Conservation (phyloP, 2,329 filamentous ascomycete species). For the Scopulariopsis brevicaulis region DNA sequence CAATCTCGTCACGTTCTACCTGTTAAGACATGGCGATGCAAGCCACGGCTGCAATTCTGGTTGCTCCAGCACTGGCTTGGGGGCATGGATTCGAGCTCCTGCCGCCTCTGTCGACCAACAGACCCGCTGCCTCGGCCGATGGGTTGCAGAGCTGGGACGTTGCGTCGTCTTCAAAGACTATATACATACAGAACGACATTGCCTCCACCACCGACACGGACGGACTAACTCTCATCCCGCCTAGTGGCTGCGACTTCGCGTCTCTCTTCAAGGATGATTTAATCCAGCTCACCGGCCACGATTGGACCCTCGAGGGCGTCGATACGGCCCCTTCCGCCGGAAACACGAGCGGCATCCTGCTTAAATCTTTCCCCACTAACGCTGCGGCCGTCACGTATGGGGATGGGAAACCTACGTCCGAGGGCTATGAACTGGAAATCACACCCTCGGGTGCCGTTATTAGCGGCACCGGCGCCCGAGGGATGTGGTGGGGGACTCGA, state of each 20-base stretch:
- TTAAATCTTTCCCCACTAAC: slow-evolving; percentile 19
- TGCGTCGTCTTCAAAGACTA: slow-evolving; percentile 10
- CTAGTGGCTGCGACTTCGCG: slow-evolving; percentile 35
- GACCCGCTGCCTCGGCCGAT: not conserved
- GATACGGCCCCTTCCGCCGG: slow-evolving; percentile 15
- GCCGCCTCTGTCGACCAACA: not conserved
- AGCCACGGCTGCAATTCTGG: not conserved
- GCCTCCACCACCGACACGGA: slow-evolving; percentile 25
- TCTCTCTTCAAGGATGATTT: slow-evolving; percentile 32
- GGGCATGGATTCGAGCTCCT: not conserved
- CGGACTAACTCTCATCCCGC: slow-evolving; percentile 39
- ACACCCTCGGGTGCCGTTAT: slow-evolving; percentile 18
- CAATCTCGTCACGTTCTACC: not conserved
- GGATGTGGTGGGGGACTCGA: slow-evolving; percentile 34
- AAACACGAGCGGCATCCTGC: slow-evolving; percentile 25
- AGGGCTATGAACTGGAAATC: slow-evolving; percentile 35
- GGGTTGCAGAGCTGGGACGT: not conserved
- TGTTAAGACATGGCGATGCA: not conserved
- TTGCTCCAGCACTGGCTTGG: not conserved
- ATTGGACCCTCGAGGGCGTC: slow-evolving; percentile 28
- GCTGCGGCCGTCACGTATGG: slow-evolving; percentile 27
- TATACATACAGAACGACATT: slow-evolving; percentile 29
- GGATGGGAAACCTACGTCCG: slow-evolving; percentile 30
- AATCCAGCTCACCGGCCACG: slow-evolving; percentile 21
- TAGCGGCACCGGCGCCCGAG: slow-evolving; percentile 27